Evolutionary conservation across 2,329 filamentous ascomycete species (phyloP), one percentile per base, ranked within the genome.

Genomic region (Colletotrichum noveboracense): DNA sequence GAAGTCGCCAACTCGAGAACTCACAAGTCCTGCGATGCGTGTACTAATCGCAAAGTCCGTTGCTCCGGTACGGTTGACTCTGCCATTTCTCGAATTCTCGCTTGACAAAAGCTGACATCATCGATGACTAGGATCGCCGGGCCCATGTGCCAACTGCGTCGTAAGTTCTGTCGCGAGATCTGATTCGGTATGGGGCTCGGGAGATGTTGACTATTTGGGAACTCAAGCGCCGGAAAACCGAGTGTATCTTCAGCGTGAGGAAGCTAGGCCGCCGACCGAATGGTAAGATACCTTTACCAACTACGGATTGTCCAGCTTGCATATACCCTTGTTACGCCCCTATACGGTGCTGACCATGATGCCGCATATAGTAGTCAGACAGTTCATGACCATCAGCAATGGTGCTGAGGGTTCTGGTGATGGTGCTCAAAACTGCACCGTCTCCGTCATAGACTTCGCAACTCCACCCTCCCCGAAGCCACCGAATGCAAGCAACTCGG

Each of bases 31-130:
- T 86, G 85, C 78, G 83, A 86, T 77, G 79, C 80, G 43, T 86
- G 85, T 78, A 85, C 85, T 74, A 71, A 78, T 36, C 83, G 85
- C 65, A 86, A 86, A 77, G 84, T 86, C 24, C 83, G 84, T 70
- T 86, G 84, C 72, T 80, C 81, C 13, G 83, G 85, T 86, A 70
- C 16, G 70, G 43, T 52, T 52, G 43, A 7, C n/a, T 52, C 43
- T 52, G 43, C 43, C 43, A 21, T 6, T 32, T 12, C 24, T 61
- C 58, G 30, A 32, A 7, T 48, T 4, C 28, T 21, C 52, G 21
- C 7, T 34, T 0, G 0, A 18, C 5, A 8, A 21, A 21, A 10
- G 28, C 70, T 73, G 32, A 73, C 26, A 52, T 52, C 43, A 52
- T 14, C 5, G 10, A 14, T 24, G 9, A 28, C 28, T 7, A 70